Conservation (phyloP, 495 filamentous ascomycete genomes). For the Neurospora tetrasperma region DNA sequence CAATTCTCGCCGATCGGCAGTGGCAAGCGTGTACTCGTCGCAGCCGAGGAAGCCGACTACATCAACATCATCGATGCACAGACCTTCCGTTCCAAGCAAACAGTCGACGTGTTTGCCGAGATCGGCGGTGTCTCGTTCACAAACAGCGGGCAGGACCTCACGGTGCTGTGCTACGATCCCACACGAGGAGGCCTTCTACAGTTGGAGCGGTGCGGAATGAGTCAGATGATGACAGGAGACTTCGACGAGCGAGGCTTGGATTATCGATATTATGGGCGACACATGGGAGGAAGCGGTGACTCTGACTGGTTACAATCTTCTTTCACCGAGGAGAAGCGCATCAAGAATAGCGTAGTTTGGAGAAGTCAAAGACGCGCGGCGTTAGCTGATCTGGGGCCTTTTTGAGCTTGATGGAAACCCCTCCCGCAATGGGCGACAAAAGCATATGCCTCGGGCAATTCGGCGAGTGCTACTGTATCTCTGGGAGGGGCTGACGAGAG, state of each 20-base stretch:
- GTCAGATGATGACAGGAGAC: conserved; percentile 27
- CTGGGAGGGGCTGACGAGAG: neutral
- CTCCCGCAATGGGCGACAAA: neutral
- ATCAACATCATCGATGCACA: conserved; percentile 69
- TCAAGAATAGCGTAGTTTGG: conserved; percentile 16
- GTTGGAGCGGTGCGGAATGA: conserved; percentile 48
- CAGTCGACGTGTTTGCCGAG: conserved; percentile 77
- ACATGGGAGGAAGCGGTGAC: conserved; percentile 5
- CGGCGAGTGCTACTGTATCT: neutral
- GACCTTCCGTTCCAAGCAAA: conserved; percentile 57
- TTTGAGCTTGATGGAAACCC: conserved; percentile 13
- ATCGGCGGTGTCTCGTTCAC: conserved; percentile 68
- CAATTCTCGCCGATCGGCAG: conserved; percentile 72
- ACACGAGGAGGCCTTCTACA: conserved; percentile 73
- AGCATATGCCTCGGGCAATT: neutral
- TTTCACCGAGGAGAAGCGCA: conserved; percentile 14
- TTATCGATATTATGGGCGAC: neutral
- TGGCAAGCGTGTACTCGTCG: conserved; percentile 62
- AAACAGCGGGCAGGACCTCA: conserved; percentile 59
- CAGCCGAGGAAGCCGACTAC: conserved; percentile 77
- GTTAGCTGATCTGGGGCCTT: conserved; percentile 22
- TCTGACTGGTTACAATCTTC: conserved; percentile 17
- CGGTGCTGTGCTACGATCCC: conserved; percentile 64
- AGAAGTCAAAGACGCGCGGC: conserved; percentile 23
- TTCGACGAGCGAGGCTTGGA: neutral